Evolutionary conservation across 371 early-diverging fungal species (phyloP).

Genomic region (Actinomucor elegans): DNA sequence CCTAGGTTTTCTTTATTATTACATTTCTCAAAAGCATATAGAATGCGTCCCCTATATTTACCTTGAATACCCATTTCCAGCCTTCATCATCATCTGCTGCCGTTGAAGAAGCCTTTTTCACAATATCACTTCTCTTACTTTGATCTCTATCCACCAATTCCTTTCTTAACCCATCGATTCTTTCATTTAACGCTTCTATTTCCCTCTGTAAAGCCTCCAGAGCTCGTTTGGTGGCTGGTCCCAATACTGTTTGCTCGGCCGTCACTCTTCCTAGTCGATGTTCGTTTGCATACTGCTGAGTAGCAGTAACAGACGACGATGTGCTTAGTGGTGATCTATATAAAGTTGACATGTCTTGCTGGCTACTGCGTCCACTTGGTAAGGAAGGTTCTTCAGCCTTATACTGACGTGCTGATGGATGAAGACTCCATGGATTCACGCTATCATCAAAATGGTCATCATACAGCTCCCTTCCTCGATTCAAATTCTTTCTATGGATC

Average conservation of each 20-base stretch:
- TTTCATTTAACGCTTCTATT: slow-evolving; percentile 44
- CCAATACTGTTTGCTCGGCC: slow-evolving; percentile 19
- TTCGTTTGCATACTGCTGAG: slow-evolving; percentile 2
- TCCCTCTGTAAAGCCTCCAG: slow-evolving; percentile 44
- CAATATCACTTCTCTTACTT: not conserved
- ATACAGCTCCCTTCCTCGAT: slow-evolving; percentile 1
- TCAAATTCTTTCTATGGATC: too few relatives aligned
- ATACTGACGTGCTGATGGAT: slow-evolving; percentile 21
- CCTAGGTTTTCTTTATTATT: too few relatives aligned
- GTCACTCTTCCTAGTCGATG: not conserved
- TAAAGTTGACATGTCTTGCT: slow-evolving; percentile 11
- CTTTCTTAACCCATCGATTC: slow-evolving; percentile 41
- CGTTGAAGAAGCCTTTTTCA: not conserved
- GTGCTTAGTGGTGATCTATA: slow-evolving; percentile 17
- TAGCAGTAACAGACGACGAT: slow-evolving; percentile 37
- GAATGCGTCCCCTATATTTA: slow-evolving; percentile 10
- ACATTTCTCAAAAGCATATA: too few relatives aligned
- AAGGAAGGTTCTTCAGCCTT: slow-evolving; percentile 5
- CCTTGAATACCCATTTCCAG: slow-evolving; percentile 46
- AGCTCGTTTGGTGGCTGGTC: slow-evolving; percentile 43
- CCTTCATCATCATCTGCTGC: slow-evolving; percentile 22
- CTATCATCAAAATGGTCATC: slow-evolving; percentile 33
- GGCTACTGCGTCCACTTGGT: slow-evolving; percentile 2
- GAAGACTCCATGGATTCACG: slow-evolving; percentile 39
- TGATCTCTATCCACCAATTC: slow-evolving; percentile 31